Evolutionary conservation across 2,329 filamentous ascomycete genomes (phyloP).

Genomic region (Claviceps capensis): DNA sequence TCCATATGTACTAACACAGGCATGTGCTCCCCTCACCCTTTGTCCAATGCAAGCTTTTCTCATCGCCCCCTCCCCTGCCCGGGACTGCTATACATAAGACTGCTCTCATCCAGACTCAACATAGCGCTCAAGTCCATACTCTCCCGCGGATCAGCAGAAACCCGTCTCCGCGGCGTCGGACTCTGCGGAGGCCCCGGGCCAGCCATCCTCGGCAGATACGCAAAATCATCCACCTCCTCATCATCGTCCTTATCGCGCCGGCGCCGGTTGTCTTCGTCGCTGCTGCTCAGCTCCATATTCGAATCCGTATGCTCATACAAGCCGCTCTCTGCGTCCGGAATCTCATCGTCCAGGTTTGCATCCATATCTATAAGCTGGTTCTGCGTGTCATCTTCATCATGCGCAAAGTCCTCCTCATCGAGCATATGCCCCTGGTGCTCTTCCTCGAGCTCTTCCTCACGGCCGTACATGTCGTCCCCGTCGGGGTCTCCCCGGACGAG

Average conservation of each 20-base stretch:
- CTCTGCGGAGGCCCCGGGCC: constrained; percentile 21
- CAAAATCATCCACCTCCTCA: constrained; percentile 16
- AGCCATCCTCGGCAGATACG: constrained; percentile 25
- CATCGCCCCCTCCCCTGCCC: constrained; percentile 6
- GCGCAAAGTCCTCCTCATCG: constrained; percentile 46
- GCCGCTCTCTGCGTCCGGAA: constrained; percentile 49
- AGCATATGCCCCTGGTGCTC: constrained; percentile 45
- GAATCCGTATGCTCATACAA: constrained; percentile 70
- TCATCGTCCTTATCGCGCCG: constrained; percentile 8
- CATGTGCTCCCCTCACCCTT: background rate
- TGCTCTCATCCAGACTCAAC: constrained; percentile 44
- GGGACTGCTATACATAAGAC: constrained; percentile 41
- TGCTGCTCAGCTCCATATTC: constrained; percentile 47
- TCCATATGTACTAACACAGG: background rate
- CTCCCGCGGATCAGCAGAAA: constrained; percentile 18
- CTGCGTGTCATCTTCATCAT: constrained; percentile 16
- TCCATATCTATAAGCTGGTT: constrained; percentile 38
- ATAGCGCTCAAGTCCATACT: constrained; percentile 45
- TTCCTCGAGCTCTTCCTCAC: constrained; percentile 39
- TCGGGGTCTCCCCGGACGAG: constrained; percentile 36
- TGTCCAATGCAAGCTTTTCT: background rate
- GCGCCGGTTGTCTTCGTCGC: constrained; percentile 19
- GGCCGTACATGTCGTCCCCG: constrained; percentile 36
- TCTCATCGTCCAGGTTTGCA: constrained; percentile 57
- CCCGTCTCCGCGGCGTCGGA: constrained; percentile 21